Conservation (phyloP, 2,329 filamentous ascomycete genomes). For the Fusarium bulbicola region DNA sequence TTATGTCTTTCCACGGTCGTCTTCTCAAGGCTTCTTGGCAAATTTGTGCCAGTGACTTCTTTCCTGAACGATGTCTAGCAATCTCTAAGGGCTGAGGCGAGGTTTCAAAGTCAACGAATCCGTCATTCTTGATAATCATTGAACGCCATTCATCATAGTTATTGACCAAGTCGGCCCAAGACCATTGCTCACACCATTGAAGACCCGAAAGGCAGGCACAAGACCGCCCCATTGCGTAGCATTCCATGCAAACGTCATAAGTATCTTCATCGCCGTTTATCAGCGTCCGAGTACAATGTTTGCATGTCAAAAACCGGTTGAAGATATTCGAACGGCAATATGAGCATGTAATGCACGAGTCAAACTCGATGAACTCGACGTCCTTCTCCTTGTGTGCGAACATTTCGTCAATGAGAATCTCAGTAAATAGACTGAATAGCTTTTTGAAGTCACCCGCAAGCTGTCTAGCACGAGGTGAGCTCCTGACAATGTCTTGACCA, state of each 20-base stretch:
- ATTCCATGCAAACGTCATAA: conserved; percentile 98
- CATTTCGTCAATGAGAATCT: conserved; percentile 85
- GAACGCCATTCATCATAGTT: conserved; percentile 86
- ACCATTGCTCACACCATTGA: conserved; percentile 92
- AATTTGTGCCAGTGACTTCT: conserved; percentile 88
- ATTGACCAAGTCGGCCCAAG: conserved; percentile 79
- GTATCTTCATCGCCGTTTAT: conserved; percentile 78
- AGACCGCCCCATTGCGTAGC: conserved; percentile 95
- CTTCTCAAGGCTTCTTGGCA: conserved; percentile 87
- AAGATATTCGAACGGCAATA: conserved; percentile 98
- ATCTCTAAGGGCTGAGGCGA: conserved; percentile 77
- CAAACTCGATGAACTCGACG: conserved; percentile 81
- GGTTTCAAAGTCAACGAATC: conserved; percentile 69
- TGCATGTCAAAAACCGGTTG: conserved; percentile 94
- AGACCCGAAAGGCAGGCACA: conserved; percentile 88
- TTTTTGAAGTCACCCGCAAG: conserved; percentile 84
- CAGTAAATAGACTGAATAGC: conserved; percentile 80
- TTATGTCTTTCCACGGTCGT: conserved; percentile 85
- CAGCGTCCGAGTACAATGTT: conserved; percentile 76
- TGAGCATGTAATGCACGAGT: conserved; percentile 92
- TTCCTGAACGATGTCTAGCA: conserved; percentile 71
- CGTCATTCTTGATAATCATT: conserved; percentile 78
- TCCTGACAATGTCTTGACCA: conserved; percentile 55
- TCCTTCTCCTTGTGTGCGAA: conserved; percentile 78
- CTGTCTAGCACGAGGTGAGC: conserved; percentile 65